These are phyloP conservation scores for Clarireedia homoeocarpa DNA, from an alignment of 2,329 filamentous ascomycete genomes.

Conservation along the genomic window DNA sequence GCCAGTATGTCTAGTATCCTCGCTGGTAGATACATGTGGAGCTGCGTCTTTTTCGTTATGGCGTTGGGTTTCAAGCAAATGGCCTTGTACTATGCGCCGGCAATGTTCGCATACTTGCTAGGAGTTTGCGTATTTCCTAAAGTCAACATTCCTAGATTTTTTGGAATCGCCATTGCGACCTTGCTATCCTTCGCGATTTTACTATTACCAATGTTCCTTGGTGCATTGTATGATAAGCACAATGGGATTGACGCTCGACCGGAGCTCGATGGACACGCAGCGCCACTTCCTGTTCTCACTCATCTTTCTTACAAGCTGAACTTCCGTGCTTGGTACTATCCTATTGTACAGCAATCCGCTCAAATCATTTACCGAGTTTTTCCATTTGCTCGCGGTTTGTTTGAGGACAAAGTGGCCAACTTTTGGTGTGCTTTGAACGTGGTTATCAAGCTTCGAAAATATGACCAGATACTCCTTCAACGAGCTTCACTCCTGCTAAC, in stretches of 20 bases:
- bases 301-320: constrained; percentile 52
- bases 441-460: constrained; percentile 75
- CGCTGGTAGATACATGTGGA: constrained; percentile 78
- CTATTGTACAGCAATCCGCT: constrained; percentile 66
- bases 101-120: constrained; percentile 84
- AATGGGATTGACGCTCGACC: constrained; percentile 52
- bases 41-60: constrained; percentile 85
- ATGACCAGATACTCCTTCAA: constrained; percentile 65
- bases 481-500: constrained; percentile 68
- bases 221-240: constrained; percentile 60
- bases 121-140: constrained; percentile 76
- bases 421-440: constrained; percentile 94
- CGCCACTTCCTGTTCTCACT: constrained; percentile 54
- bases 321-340: constrained; percentile 61
- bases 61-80: constrained; percentile 99
- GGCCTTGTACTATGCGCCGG: constrained; percentile 94
- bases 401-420: constrained; percentile 98
- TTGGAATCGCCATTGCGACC: constrained; percentile 70
- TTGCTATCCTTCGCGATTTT: constrained; percentile 65
- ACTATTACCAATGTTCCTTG: constrained; percentile 66
- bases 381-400: constrained; percentile 89
- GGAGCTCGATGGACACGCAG: constrained; percentile 49
- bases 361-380: constrained; percentile 92
- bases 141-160: constrained; percentile 58
- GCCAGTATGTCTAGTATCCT: constrained; percentile 85